Percentiles rank a stretch among this genome's conserved stretches.
Conservation (phyloP, 371 early-diverging fungal genomes). For the Mortierella sp. region DNA sequence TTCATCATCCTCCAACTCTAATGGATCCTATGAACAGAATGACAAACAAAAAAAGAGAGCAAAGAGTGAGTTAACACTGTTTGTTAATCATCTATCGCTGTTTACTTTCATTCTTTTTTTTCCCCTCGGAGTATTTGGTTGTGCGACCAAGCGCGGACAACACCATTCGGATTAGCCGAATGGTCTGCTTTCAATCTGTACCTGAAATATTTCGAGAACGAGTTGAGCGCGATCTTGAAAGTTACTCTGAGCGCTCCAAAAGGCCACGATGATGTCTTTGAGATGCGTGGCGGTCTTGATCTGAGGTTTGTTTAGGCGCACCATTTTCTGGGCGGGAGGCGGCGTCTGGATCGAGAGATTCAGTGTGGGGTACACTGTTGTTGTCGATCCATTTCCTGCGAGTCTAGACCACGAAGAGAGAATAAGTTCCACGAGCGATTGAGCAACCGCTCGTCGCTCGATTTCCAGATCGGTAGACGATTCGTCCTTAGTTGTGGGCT, state of each 20-base stretch:
- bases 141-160: too few species aligned
- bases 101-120: background rate
- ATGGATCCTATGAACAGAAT: conserved; percentile 28
- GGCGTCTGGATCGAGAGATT: conserved; percentile 7
- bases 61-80: background rate
- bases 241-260: conserved; percentile 35
- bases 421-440: conserved; percentile 5
- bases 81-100: too few species aligned
- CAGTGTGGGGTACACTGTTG: background rate
- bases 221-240: conserved; percentile 47
- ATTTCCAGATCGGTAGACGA: conserved; percentile 13
- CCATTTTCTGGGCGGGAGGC: conserved; percentile 3
- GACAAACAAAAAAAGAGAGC: background rate
- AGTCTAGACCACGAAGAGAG: conserved; percentile 17
- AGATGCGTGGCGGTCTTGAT: conserved; percentile 31
- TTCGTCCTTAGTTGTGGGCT: background rate
- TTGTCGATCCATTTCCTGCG: background rate
- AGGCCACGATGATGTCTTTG: conserved; percentile 22
- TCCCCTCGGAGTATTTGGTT: conserved; percentile 7
- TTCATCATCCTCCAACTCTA: conserved; percentile 33
- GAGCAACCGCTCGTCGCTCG: conserved; percentile 8
- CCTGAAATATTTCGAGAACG: conserved; percentile 40
- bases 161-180: background rate
- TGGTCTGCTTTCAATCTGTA: conserved; percentile 8
- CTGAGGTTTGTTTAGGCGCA: conserved; percentile 26